phyloP scores from a whole-genome alignment of 495 filamentous ascomycete species.

The Xylaria flabelliformis region DNA sequence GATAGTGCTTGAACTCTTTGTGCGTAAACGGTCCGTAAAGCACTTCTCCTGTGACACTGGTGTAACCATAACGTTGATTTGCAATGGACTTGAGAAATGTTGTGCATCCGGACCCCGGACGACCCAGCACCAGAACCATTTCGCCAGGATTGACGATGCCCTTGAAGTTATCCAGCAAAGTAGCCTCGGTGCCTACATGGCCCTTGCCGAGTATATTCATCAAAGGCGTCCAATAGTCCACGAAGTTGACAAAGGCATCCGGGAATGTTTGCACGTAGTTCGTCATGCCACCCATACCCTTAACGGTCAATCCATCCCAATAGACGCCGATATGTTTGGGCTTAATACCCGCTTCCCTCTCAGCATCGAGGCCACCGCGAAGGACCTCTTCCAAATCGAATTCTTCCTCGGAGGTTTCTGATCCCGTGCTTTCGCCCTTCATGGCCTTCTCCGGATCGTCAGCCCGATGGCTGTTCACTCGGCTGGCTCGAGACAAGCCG shows the following conservation, averaged over 20 bases:
- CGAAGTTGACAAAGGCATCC: slow-evolving; percentile 77
- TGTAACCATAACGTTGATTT: slow-evolving; percentile 82
- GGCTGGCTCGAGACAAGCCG: slow-evolving; percentile 65
- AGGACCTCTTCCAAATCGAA: slow-evolving; percentile 77
- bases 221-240: slow-evolving; percentile 69
- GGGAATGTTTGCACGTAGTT: slow-evolving; percentile 86
- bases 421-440: slow-evolving; percentile 55
- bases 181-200: slow-evolving; percentile 68
- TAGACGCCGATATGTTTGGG: slow-evolving; percentile 80
- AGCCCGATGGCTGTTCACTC: slow-evolving; percentile 44
- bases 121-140: slow-evolving; percentile 88
- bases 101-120: slow-evolving; percentile 86
- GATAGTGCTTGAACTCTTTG: slow-evolving; percentile 66
- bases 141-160: slow-evolving; percentile 75
- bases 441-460: slow-evolving; percentile 48
- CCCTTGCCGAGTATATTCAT: slow-evolving; percentile 64
- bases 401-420: slow-evolving; percentile 51
- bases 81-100: slow-evolving; percentile 86
- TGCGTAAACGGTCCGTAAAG: slow-evolving; percentile 74
- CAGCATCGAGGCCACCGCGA: slow-evolving; percentile 70
- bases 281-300: slow-evolving; percentile 75
- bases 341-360: slow-evolving; percentile 76
- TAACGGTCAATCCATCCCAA: slow-evolving; percentile 80
- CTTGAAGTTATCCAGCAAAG: slow-evolving; percentile 62
- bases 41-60: slow-evolving; percentile 76